Percentiles rank a stretch among this genome's conserved stretches.
These are phyloP conservation scores for Coemansia asiatica DNA, from an alignment of 192 early-diverging fungal genomes.

Conservation along the genomic window DNA sequence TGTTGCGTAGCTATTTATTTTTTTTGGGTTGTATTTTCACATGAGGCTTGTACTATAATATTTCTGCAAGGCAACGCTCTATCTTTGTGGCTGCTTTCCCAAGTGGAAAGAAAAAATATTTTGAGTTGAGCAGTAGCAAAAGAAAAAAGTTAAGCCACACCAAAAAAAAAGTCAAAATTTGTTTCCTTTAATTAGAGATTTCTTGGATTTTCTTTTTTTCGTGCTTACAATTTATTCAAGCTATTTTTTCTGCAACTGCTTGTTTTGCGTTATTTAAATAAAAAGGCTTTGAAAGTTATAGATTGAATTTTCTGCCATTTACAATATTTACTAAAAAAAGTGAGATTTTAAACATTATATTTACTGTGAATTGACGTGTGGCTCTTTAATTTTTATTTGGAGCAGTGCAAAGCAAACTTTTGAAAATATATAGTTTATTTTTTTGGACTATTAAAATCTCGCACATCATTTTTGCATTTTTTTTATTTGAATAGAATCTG, in stretches of 20 bases:
- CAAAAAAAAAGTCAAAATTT: neutral
- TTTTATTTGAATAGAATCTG: no score
- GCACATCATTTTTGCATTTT: no score
- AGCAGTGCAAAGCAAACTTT: neutral
- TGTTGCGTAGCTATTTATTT: neutral
- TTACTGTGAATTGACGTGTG: neutral
- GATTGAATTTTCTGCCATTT: neutral
- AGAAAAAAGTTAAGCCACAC: neutral
- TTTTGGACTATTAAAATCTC: no score
- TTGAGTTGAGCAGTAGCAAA: neutral
- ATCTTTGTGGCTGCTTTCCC: neutral
- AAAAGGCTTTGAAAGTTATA: no score
- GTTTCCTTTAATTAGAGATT: no score
- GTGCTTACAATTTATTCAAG: no score
- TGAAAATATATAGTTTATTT: no score
- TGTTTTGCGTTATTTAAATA: no score
- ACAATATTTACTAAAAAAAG: neutral
- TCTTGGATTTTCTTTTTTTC: no score
- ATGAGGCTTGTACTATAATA: neutral
- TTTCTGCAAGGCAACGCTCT: constrained; percentile 4
- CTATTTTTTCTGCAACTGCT: no score
- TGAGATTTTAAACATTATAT: neutral
- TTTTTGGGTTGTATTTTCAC: constrained; percentile 2
- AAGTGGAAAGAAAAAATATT: neutral
- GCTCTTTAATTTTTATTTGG: no score